Conservation (phyloP, 2,329 filamentous ascomycete genomes). For the Sclerotinia sclerotiorum region DNA sequence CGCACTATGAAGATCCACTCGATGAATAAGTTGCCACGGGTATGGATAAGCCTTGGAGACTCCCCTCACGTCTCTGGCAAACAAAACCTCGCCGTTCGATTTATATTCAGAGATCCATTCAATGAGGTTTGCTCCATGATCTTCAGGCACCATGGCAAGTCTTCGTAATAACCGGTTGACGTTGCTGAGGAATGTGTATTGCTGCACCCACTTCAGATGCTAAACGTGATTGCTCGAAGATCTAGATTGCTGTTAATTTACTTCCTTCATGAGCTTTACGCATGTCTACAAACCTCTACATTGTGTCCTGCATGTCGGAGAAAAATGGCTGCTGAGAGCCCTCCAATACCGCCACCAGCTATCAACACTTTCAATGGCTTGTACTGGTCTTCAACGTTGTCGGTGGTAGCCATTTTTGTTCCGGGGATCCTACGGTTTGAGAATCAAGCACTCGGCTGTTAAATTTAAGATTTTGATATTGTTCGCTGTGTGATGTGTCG, state of each 20-base stretch:
- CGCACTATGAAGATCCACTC: slow-evolving; percentile 52
- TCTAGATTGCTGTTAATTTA: slow-evolving; percentile 37
- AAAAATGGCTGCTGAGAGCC: slow-evolving; percentile 52
- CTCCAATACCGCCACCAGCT: slow-evolving; percentile 50
- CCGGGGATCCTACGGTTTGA: too few species aligned
- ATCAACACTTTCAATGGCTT: slow-evolving; percentile 27
- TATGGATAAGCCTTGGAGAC: slow-evolving; percentile 2
- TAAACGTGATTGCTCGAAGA: slow-evolving; percentile 57
- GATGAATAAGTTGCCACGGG: slow-evolving; percentile 53
- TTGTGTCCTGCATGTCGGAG: slow-evolving; percentile 27
- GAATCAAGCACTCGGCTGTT: background rate
- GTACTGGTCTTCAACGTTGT: background rate
- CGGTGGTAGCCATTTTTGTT: slow-evolving; percentile 7
- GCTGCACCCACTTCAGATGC: slow-evolving; percentile 59
- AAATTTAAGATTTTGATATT: background rate
- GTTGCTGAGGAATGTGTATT: slow-evolving; percentile 62
- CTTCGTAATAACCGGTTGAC: slow-evolving; percentile 55
- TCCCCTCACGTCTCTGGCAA: background rate
- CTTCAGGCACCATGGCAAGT: slow-evolving; percentile 46
- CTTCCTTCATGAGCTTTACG: too few species aligned
- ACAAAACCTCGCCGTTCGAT: slow-evolving; percentile 15
- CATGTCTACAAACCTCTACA: slow-evolving; percentile 24
- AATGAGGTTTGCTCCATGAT: slow-evolving; percentile 39
- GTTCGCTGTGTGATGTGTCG: too few species aligned
- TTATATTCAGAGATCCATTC: slow-evolving; percentile 23